Base-by-base conservation (phyloP, 805 yeast genomes). In the Alloascoidea africana region DNA sequence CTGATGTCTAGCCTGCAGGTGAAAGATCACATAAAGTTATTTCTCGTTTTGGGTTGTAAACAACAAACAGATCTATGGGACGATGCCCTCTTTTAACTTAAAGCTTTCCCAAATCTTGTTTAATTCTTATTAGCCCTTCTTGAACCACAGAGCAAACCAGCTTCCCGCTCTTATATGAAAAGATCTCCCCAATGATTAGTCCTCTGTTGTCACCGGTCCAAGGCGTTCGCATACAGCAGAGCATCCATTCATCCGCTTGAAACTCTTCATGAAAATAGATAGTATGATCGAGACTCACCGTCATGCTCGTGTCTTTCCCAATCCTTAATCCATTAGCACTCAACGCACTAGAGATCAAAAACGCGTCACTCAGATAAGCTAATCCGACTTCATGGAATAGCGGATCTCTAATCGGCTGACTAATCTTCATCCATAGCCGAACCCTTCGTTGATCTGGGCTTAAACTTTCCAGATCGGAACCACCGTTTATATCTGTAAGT, bases 111-210 rank as follows among this genome's bases (percentile, higher is more conserved):
- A n/a, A n/a, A 23, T 41, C 42, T 18, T 41, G 42, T 30, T 41
- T 42, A 16, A 42, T 14, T 30, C 44, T 32, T 36, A 48, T 68
- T 40, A 75, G 56, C 0, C 84, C 85, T 52, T 80, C 86, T 52
- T 81, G 89, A 5, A 73, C 52, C 1, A 76, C 62, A 0, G 77
- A 65, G 2, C 82, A 81, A 2, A 73, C 65, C 40, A 76, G 65
- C 19, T 61, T 59, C 2, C 72, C 73, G 16, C 65, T 60, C 4
- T 50, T 45, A n/a, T n/a, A n/a, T 35, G 65, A 58, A 32, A 59
- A 79, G 50, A 76, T 61, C 42, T 76, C 77, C 14, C 73, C 82
- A 42, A 64, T 65, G 48, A 78, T 54, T 34, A 78, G 52, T 8
- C 71, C 69, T 41, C 81, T 61, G 40, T 69, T 68, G 44, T 66